Conservation (phyloP, 306 rosid species). For the Luffa acutangula region DNA sequence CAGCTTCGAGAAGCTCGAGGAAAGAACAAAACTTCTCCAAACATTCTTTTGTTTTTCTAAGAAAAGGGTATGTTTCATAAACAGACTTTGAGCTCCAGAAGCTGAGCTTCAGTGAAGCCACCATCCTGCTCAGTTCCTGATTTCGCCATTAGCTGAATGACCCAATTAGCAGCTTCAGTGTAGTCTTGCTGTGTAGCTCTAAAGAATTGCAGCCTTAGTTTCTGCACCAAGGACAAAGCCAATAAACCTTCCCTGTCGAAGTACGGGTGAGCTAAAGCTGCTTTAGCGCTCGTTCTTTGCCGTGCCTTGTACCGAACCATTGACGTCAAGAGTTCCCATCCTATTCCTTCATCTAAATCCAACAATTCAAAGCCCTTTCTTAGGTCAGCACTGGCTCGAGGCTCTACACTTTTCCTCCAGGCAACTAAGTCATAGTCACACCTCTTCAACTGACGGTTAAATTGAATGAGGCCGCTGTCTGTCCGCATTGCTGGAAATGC, state of each 20-base stretch:
- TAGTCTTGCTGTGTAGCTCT: constrained; percentile 85
- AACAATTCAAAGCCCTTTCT: constrained; percentile 76
- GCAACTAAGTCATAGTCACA: constrained; percentile 83
- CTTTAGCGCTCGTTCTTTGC: constrained; percentile 84
- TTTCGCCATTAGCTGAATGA: constrained; percentile 71
- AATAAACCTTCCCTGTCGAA: constrained; percentile 71
- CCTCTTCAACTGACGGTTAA: constrained; percentile 82
- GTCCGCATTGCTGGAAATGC: constrained; percentile 64
- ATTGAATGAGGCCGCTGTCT: constrained; percentile 74
- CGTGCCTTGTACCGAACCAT: constrained; percentile 85
- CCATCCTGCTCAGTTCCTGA: constrained; percentile 81
- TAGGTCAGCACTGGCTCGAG: constrained; percentile 57
- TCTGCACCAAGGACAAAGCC: constrained; percentile 76
- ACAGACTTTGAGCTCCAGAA: constrained; percentile 61
- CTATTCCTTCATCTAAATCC: constrained; percentile 86
- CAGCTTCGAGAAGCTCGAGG: background rate
- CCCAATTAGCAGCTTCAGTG: constrained; percentile 80
- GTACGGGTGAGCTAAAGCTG: constrained; percentile 83
- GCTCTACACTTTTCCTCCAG: constrained; percentile 62
- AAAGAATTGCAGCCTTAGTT: constrained; percentile 55
- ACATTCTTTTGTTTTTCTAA: background rate
- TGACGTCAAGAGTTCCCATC: constrained; percentile 90
- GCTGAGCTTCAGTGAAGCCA: constrained; percentile 96
- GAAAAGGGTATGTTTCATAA: background rate
- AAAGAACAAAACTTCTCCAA: background rate